Conservation (phyloP, 176 grass and related monocot species). For the Saccharum spontaneum region DNA sequence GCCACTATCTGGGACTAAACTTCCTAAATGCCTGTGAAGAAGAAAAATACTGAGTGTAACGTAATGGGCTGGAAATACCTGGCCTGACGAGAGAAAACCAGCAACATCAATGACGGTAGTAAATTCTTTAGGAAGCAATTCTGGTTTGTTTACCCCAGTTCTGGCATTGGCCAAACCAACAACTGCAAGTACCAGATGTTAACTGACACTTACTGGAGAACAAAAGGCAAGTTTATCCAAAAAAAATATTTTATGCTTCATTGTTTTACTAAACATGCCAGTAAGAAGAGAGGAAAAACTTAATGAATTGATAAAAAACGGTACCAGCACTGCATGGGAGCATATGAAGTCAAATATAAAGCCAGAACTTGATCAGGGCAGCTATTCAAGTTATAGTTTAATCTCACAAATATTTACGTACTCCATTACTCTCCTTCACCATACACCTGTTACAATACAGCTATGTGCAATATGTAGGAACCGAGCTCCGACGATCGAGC, state of each 20-base stretch:
- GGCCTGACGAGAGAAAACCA: constrained; percentile 88
- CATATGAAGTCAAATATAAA: not conserved
- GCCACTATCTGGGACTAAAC: not conserved
- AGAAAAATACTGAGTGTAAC: not conserved
- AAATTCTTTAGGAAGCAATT: constrained; percentile 91
- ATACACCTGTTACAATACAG: not conserved
- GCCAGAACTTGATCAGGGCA: not conserved
- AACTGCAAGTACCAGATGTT: constrained; percentile 45
- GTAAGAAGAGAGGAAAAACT: not conserved
- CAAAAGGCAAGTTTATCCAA: not conserved
- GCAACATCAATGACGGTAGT: constrained; percentile 90
- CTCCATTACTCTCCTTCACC: not conserved
- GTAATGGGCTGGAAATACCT: constrained; percentile 42
- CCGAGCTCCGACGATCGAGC: no score
- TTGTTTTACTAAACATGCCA: not conserved
- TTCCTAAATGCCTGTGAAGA: not conserved
- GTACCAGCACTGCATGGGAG: not conserved
- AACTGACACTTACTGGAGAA: not conserved
- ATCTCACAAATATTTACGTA: not conserved
- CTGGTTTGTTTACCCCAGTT: constrained; percentile 86
- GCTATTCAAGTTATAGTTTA: not conserved
- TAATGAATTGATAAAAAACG: not conserved
- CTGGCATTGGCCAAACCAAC: constrained; percentile 59
- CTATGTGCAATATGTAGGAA: not conserved
- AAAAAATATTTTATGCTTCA: not conserved